A percentile compares a stretch with the other conserved stretches of the same genome.
phyloP scores from a whole-genome alignment of 2,329 filamentous ascomycete genomes.

The Claviceps sp. region DNA sequence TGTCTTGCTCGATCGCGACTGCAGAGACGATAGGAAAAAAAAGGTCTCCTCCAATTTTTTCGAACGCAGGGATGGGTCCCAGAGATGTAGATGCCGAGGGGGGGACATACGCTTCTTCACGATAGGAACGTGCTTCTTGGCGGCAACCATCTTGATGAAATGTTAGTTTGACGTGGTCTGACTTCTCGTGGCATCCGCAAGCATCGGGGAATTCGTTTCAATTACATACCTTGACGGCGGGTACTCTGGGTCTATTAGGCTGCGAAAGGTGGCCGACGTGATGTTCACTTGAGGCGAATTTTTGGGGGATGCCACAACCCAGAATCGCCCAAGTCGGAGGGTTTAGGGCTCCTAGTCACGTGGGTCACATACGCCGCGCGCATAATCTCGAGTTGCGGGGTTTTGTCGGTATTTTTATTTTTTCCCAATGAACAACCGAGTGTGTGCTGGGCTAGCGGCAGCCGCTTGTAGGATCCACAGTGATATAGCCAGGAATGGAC shows the following conservation, averaged over 20 bases:
- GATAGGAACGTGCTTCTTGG: conserved; percentile 98
- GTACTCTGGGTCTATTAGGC: conserved; percentile 22
- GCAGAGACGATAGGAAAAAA: neutral
- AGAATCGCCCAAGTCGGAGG: conserved; percentile 16
- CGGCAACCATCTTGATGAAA: conserved; percentile 74
- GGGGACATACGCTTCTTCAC: conserved; percentile 96
- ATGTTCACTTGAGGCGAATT: conserved; percentile 22
- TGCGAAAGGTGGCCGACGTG: conserved; percentile 22
- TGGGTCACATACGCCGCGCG: conserved; percentile 6
- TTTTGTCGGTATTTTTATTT: neutral
- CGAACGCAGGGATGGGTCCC: neutral
- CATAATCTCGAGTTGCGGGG: neutral
- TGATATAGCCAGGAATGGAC: conserved; percentile 6
- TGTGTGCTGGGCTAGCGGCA: neutral
- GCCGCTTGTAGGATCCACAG: neutral
- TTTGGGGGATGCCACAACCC: conserved; percentile 21
- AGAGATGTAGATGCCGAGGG: conserved; percentile 1
- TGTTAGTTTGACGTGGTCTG: conserved; percentile 14
- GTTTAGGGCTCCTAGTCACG: conserved; percentile 20
- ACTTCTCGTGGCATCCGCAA: neutral
- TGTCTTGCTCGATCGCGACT: neutral
- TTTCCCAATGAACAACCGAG: neutral
- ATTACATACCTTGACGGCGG: conserved; percentile 27
- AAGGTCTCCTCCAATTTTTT: neutral
- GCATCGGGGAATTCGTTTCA: neutral